Conservation (phyloP, 805 yeast species). For the Starmerella asiatica region DNA sequence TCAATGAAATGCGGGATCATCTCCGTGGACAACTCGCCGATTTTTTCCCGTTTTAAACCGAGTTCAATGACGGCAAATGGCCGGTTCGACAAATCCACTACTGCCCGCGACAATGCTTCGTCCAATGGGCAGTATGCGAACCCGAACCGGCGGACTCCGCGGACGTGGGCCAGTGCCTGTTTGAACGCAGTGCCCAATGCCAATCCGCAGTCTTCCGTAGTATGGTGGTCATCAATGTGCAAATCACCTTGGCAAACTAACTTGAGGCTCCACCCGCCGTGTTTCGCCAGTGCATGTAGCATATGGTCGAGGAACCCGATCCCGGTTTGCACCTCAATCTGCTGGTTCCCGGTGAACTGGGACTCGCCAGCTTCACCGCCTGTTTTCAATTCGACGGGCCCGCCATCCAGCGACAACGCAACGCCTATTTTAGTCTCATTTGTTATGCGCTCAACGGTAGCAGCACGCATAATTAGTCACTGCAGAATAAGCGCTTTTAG, state of each 20-base stretch:
- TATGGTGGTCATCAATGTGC: constrained; percentile 94
- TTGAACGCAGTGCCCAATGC: constrained; percentile 84
- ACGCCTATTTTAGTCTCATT: constrained; percentile 91
- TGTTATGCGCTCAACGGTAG: constrained; percentile 54
- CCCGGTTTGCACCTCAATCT: constrained; percentile 74
- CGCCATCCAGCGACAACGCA: constrained; percentile 75
- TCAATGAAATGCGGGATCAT: constrained; percentile 97
- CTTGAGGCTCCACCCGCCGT: constrained; percentile 86
- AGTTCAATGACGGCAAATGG: constrained; percentile 84
- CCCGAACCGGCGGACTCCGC: constrained; percentile 89
- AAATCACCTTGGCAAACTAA: constrained; percentile 88
- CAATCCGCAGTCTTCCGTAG: constrained; percentile 90
- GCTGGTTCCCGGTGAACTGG: constrained; percentile 57
- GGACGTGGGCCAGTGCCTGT: constrained; percentile 73
- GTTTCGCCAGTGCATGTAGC: constrained; percentile 95
- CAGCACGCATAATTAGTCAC: constrained; percentile 24
- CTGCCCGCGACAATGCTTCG: constrained; percentile 90
- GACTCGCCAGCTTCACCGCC: constrained; percentile 36
- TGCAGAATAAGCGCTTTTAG: background rate
- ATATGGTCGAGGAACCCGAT: constrained; percentile 93
- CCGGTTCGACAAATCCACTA: constrained; percentile 86
- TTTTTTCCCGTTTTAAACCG: constrained; percentile 80
- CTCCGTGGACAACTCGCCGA: constrained; percentile 84
- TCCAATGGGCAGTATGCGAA: constrained; percentile 89
- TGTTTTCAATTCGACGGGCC: constrained; percentile 44